Evolutionary conservation across 1,139 yeast species (phyloP).

Genomic region (Candida sanyaensis): DNA sequence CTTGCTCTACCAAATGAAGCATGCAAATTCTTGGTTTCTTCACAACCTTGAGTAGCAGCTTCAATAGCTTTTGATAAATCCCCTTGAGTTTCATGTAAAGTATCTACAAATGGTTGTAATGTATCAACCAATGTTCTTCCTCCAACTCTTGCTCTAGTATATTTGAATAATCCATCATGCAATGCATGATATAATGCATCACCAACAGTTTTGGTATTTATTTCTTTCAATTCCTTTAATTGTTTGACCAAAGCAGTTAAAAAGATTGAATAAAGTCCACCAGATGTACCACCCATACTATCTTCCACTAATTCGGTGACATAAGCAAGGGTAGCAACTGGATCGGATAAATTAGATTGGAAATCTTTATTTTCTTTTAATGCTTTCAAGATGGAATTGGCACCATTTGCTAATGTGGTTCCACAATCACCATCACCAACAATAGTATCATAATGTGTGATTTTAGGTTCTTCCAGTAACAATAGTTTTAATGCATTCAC

Average conservation of each 20-base stretch:
- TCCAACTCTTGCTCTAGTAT: constrained; percentile 88
- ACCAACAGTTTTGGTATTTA: constrained; percentile 34
- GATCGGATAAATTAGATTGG: constrained; percentile 32
- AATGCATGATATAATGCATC: constrained; percentile 36
- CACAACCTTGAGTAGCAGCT: constrained; percentile 78
- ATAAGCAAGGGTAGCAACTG: constrained; percentile 47
- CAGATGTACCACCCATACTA: constrained; percentile 96
- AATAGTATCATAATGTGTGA: constrained; percentile 81
- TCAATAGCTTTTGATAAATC: constrained; percentile 60
- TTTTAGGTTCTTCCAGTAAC: constrained; percentile 68
- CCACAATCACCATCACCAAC: constrained; percentile 99
- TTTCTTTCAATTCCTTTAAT: constrained; percentile 31
- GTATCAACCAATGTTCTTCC: constrained; percentile 90
- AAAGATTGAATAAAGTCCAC: constrained; percentile 87
- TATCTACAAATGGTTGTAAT: constrained; percentile 79
- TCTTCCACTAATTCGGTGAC: constrained; percentile 79
- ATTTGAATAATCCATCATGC: constrained; percentile 54
- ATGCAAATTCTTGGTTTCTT: constrained; percentile 66
- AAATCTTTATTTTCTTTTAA: constrained; percentile 40
- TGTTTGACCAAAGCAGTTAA: constrained; percentile 48
- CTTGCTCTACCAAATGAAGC: constrained; percentile 96
- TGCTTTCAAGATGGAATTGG: constrained; percentile 64
- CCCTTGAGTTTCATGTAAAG: constrained; percentile 43
- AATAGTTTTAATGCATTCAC: constrained; percentile 50
- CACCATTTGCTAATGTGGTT: constrained; percentile 83